Evolutionary conservation across 306 rosid genomes (phyloP), one percentile per base, ranked within the genome.

Genomic region (Corylus avellana): DNA sequence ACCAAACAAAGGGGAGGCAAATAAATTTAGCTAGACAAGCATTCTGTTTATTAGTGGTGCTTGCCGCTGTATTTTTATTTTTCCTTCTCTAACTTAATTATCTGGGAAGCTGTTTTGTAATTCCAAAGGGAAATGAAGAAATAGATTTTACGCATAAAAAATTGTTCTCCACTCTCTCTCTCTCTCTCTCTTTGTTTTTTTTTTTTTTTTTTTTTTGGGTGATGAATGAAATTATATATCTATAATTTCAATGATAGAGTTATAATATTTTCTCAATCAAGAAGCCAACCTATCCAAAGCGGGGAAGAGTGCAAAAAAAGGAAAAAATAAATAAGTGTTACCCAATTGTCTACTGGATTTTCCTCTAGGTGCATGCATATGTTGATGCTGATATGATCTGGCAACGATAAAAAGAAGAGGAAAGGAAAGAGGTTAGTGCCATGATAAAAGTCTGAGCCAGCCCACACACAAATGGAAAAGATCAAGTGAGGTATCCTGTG

Each of bases 361-460:
- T 32, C 35, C 35, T 32, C 35, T 32, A 32, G 35, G 2, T 32
- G 35, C 35, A 16, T 3, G 25, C 48, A 16, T 67, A 1, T 39
- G 50, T 62, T 62, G 39, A 18, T 29, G 4, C 4, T 62, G 14
- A 49, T 37, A 58, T 22, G 3, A 62, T 5, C 69, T 29, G 44
- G 69, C 69, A 12, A 1, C 69, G 27, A 13, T 2, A 62, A 27
- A 29, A n/a, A 62, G 5, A 53, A 53, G 17, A 16, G 7, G 6
- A 13, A 17, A 49, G 4, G n/a, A 53, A 53, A 17, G 11, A 62
- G 42, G 16, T 39, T 67, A 17, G 11, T 8, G 8, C 7, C 16
- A 37, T 8, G 49, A 66, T 14, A 37, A 11, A 66, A 67, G 70
- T 63, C 46, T 67, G 50, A 67, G 50, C 72, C 72, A 67, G 50